Base-by-base conservation (phyloP, 352 stramenopile species). In the Phytophthora hibernalis region DNA sequence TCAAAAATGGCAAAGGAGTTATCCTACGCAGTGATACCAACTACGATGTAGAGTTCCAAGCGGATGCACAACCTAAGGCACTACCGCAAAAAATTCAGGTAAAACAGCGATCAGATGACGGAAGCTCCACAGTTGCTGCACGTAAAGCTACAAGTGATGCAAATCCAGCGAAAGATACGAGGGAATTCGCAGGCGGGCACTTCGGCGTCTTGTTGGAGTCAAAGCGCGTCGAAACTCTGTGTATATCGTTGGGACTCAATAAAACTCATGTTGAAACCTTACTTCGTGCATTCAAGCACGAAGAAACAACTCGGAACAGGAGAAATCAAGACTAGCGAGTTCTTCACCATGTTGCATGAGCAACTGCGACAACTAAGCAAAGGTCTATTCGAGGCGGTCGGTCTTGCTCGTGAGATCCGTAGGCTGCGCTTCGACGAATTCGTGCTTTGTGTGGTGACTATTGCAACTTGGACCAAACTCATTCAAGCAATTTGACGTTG, bases 401-500 rank as follows among this genome's bases (percentile, higher is more conserved):
- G 74, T 0, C 62, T 90, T 26, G 45, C 35, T 15, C 48, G 64
- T 5, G 50, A 65, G 16, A 65, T 73, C 11, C 59, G 69, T 48
- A 61, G 63, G 1, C 58, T 92, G 40, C 78, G 49, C 33, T 90
- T 92, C n/a, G 82, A 92, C 56, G 65, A 89, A 22, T 92, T 90
- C 38, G 76, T 90, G 35, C 22, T 85, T 5, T 90, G 80, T 38
- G 65, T 86, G 37, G 76, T 72, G 8, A 88, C 78, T 2, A 70
- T 90, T 21, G 70, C 83, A 0, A 60, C 74, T 16, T 71, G 82
- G 22, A 78, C 81, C 8, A 82, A 78, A 87, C 43, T 80, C 79
- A 18, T 92, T 92, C 65, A 77, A 69, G 12, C 66, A 90, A n/a
- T 92, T 90, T 38, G 83, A 92, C 51, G 69, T 78, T 13, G 83